Base-by-base conservation (phyloP, 2,329 filamentous ascomycete species). In the Diplodia seriata region DNA sequence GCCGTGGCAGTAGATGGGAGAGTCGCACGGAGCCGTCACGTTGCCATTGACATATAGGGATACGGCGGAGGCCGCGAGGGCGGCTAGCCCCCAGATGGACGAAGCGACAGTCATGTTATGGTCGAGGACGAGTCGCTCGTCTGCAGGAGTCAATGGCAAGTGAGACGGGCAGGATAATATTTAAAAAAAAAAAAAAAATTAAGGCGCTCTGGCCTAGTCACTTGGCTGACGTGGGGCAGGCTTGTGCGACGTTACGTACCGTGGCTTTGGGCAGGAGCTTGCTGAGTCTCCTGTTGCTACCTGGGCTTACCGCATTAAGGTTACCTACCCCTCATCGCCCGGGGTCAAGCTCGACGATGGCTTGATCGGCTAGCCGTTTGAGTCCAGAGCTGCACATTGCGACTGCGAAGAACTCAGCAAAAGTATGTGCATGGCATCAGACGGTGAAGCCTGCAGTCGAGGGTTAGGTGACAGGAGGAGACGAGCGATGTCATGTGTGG, bases 1-100 rank as follows among this genome's bases (percentile, higher is more conserved):
- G 57, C 89, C 89, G 70, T 88, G 83, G 74, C 89, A 91, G 77
- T 91, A 91, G 23, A 91, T 81, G 18, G 87, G 85, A 9, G 88
- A 90, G 74, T 90, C 86, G 77, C 89, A 91, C 0, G 89, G 88
- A 2, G 88, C 86, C 68, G 85, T 82, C 50, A 87, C 80, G 3
- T 84, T 85, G 71, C 87, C 88, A 76, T 90, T 87, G 71, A 81
- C 80, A 76, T 86, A 90, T 23, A 90, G 76, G 14, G 84, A 85
- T 9, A 20, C 49, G 50, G 56, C 56, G 5, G 54, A 20, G 15
- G 64, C 54, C 8, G 55, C 43, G 11, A 67, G 29, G 54, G n/a
- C 33, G 23, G 57, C 7, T 31, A 67, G 26, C 2, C 20, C 40
- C 43, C 26, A 23, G 20, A 31, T 31, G n/a, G 31, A 63, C n/a